phyloP scores from a whole-genome alignment of 805 yeast species.

The Saccharomycopsis babjevae region DNA sequence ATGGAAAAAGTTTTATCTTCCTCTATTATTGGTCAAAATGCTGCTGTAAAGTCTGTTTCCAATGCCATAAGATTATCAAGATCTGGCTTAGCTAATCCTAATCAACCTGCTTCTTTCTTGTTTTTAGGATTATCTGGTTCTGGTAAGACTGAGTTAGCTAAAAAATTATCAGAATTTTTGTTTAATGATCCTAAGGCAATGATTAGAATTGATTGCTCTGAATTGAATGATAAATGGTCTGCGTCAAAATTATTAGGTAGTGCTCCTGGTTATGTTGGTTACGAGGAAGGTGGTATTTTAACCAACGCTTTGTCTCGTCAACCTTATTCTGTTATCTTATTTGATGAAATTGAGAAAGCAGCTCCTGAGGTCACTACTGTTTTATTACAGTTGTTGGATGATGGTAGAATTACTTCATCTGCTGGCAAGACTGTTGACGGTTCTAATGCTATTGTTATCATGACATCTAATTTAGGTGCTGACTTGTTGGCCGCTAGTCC shows the following conservation, averaged over 20 bases:
- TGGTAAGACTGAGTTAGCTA: conserved; percentile 97
- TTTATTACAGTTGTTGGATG: conserved; percentile 85
- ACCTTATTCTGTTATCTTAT: conserved; percentile 92
- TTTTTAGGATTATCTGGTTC: conserved; percentile 95
- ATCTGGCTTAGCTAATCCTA: conserved; percentile 92
- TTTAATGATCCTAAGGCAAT: conserved; percentile 95
- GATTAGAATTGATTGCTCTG: conserved; percentile 97
- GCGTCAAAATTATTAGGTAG: conserved; percentile 94
- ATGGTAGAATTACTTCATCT: conserved; percentile 91
- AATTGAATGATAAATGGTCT: conserved; percentile 88
- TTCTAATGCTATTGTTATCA: conserved; percentile 81
- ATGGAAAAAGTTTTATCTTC: conserved; percentile 83
- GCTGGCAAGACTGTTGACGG: conserved; percentile 92
- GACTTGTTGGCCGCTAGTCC: conserved; percentile 68
- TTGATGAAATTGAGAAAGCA: conserved; percentile 97
- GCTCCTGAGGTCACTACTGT: conserved; percentile 96
- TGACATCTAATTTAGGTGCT: conserved; percentile 98
- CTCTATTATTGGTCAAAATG: conserved; percentile 89
- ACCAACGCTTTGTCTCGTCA: conserved; percentile 85
- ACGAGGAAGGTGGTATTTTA: conserved; percentile 93
- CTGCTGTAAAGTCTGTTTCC: conserved; percentile 92
- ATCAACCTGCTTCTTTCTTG: conserved; percentile 91
- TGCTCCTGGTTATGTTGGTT: conserved; percentile 95
- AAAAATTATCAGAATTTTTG: conserved; percentile 90
- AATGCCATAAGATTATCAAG: conserved; percentile 89